Conservation (phyloP, 345 rosid genomes). For the Arabidopsis suecica region DNA sequence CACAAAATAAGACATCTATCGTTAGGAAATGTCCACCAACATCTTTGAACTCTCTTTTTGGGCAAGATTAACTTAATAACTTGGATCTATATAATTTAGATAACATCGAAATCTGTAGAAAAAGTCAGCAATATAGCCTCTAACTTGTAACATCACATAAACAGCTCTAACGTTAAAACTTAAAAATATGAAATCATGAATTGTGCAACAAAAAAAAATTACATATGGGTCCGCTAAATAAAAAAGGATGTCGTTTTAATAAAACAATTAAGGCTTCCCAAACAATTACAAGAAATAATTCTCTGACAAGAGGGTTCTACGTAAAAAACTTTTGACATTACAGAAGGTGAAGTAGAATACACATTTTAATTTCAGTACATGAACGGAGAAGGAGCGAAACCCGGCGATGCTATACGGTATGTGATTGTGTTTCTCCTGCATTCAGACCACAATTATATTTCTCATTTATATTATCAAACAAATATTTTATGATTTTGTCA, state of each 20-base stretch:
- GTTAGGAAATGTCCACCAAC: neutral
- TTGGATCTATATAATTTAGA: neutral
- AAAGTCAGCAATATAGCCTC: too few species aligned
- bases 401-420: constrained; percentile 12
- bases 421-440: constrained; percentile 14
- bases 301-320: neutral
- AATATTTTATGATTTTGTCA: neutral
- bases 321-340: neutral
- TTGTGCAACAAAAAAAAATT: too few species aligned
- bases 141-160: too few species aligned
- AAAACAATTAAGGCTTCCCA: neutral
- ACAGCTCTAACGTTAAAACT: too few species aligned
- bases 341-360: neutral
- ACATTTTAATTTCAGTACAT: constrained; percentile 7
- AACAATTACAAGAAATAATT: neutral
- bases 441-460: neutral
- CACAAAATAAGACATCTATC: neutral
- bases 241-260: neutral
- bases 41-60: neutral
- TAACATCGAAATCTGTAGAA: neutral
- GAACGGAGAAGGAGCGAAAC: constrained; percentile 23
- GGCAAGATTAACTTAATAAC: neutral
- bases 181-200: too few species aligned
- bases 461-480: neutral
- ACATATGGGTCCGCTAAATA: neutral